phyloP scores from a whole-genome alignment of 768 basidiomycete genomes.

The Lyophyllum decastes region DNA sequence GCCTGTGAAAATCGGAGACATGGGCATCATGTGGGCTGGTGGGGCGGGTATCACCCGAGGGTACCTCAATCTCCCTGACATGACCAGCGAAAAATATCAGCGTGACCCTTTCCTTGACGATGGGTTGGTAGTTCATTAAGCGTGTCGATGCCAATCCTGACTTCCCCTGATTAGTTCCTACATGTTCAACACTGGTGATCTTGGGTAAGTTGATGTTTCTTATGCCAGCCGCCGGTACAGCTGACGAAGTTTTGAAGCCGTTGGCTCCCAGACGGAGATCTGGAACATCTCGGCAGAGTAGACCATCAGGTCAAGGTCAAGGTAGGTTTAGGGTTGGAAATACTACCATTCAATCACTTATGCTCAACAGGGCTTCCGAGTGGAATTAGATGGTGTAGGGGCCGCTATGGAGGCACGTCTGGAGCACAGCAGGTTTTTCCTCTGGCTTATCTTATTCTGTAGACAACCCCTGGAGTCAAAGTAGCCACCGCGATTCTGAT shows the following conservation, averaged over 20 bases:
- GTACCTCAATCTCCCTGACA: constrained; percentile 56
- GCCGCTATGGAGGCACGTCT: constrained; percentile 53
- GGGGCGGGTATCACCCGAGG: constrained; percentile 57
- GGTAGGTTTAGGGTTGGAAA: too few relatives aligned
- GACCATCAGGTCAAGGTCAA: constrained; percentile 68
- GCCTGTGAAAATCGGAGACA: constrained; percentile 37
- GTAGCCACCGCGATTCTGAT: constrained; percentile 56
- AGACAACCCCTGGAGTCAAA: constrained; percentile 25
- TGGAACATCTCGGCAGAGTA: constrained; percentile 59
- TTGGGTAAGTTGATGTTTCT: constrained; percentile 41
- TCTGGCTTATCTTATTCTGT: background rate
- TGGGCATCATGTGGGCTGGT: constrained; percentile 58
- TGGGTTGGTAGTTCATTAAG: constrained; percentile 40
- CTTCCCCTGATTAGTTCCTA: constrained; percentile 23
- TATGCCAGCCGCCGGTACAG: background rate
- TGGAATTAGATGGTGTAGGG: constrained; percentile 62
- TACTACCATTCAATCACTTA: too few relatives aligned
- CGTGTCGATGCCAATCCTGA: background rate
- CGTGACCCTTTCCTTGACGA: constrained; percentile 51
- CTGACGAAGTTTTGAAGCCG: constrained; percentile 29
- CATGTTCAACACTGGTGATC: constrained; percentile 68
- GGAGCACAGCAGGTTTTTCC: background rate
- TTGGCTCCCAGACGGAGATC: constrained; percentile 50
- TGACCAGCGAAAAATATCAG: constrained; percentile 49
- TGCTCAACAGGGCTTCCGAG: constrained; percentile 58